A percentile compares a stretch with the other conserved stretches of the same genome.
Evolutionary conservation across 2,329 filamentous ascomycete genomes (phyloP).

Genomic region (Bipolaris bicolor): DNA sequence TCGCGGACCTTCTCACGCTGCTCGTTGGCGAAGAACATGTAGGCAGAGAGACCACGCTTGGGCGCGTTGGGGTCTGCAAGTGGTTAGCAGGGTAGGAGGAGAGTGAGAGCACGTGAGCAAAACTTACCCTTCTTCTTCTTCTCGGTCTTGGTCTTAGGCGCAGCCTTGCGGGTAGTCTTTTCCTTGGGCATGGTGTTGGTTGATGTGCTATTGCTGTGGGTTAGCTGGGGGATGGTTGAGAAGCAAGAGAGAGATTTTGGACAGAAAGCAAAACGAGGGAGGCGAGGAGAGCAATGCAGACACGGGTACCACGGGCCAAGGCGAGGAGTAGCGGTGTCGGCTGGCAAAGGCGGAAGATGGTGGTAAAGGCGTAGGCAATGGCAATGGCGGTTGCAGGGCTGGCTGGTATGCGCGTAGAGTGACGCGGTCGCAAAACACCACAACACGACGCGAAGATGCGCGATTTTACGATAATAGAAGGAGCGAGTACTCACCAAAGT

Average conservation of each 20-base stretch:
- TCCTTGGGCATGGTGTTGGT: constrained; percentile 70
- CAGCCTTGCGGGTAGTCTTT: constrained; percentile 64
- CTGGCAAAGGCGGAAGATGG: constrained; percentile 12
- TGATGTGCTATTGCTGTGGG: constrained; percentile 17
- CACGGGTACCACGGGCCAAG: constrained; percentile 6
- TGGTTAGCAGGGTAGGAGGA: constrained; percentile 15
- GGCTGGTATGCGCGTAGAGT: constrained; percentile 28
- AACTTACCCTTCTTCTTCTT: constrained; percentile 75
- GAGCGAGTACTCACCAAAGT: constrained; percentile 39
- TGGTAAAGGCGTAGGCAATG: constrained; percentile 24
- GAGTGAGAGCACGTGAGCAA: constrained; percentile 16
- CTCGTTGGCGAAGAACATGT: constrained; percentile 99
- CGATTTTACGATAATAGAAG: constrained; percentile 33
- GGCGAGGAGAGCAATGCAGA: neutral
- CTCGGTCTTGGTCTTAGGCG: constrained; percentile 53
- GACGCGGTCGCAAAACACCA: constrained; percentile 45
- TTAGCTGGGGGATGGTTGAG: constrained; percentile 18
- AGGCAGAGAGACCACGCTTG: constrained; percentile 98
- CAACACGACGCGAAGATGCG: constrained; percentile 33
- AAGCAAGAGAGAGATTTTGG: constrained; percentile 1
- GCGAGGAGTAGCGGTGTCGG: constrained; percentile 6
- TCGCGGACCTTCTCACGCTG: constrained; percentile 97
- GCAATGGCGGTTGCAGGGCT: constrained; percentile 10
- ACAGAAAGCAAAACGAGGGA: constrained; percentile 7
- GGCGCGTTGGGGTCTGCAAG: constrained; percentile 88